Evolutionary conservation across 208 protist genomes (phyloP), one percentile per base, ranked within the genome.

Genomic region (Wallacemonas rigidus): DNA sequence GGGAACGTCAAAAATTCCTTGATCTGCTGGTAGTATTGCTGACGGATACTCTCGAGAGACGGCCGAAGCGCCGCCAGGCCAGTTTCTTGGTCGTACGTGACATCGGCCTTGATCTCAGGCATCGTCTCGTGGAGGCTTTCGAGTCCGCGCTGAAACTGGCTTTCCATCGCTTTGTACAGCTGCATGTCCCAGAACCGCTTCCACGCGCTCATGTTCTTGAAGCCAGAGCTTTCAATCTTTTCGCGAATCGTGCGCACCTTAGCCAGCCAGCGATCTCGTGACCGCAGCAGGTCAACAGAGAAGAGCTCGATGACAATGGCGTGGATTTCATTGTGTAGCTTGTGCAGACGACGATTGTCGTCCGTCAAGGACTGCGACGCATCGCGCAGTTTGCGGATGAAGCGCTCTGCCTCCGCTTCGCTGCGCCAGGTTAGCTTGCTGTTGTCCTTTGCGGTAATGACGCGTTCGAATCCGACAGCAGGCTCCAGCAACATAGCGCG

Each of bases 161-260:
- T 73, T 75, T 99, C 97, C 75, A 99, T 89, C 26, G 92, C 97
- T 79, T 99, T 99, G 93, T 98, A 99, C 1, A 99, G 67, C 78
- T 99, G 98, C 87, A 98, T 89, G 82, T 99, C 98, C 98, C 98
- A 99, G 84, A 98, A 98, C 36, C 83, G 67, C 67, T 90, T 93
- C 98, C 98, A 99, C 74, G 84, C 60, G 9, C 92, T 83, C 79
- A 97, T 98, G 77, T 95, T 93, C 38, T 89, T 76, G 74, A 97
- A 98, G 43, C 91, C 91, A 44, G 85, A 82, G 14, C 69, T 73
- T 64, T 92, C 90, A 41, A 98, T 96, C 69, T 95, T 95, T 50
- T 93, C 85, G 26, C 93, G 84, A 39, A 99, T 95, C 39, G 81
- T 51, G 11, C 83, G 85, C 48, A 99, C 82, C 65, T 91, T 94